These are phyloP conservation scores for Phlyctochytrium arcticum DNA, from an alignment of 192 early-diverging fungal genomes.

Conservation along the genomic window DNA sequence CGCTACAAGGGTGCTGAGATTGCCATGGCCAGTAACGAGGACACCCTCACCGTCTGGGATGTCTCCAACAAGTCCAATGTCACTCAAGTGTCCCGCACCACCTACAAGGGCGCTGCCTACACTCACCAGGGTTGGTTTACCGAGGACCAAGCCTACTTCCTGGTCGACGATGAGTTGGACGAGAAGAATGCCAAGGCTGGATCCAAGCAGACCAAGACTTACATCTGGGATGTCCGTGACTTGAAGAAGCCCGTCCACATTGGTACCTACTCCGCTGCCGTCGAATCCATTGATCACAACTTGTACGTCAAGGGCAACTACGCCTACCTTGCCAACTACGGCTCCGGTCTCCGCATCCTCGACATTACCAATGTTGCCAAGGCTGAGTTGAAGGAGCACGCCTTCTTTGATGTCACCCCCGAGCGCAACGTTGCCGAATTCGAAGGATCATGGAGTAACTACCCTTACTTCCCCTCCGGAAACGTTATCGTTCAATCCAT, in stretches of 20 bases:
- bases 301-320: slow-evolving; percentile 8
- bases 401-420: slow-evolving; percentile 1
- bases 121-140: slow-evolving; percentile 6
- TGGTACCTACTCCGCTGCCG: background rate
- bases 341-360: background rate
- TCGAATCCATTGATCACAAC: slow-evolving; percentile 1
- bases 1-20: background rate
- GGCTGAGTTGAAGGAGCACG: background rate
- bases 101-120: background rate
- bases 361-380: background rate
- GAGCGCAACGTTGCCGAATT: background rate
- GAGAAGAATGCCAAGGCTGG: background rate
- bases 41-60: background rate
- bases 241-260: background rate
- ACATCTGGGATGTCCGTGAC: slow-evolving; percentile 1
- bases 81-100: background rate
- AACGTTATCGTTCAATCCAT: background rate
- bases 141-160: background rate
- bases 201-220: background rate
- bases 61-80: background rate
- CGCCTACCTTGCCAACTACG: background rate
- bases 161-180: background rate
- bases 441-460: background rate
- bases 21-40: background rate
- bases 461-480: background rate